These are phyloP conservation scores for Penicillium sp. DNA, from an alignment of 2,329 filamentous ascomycete species.

Conservation along the genomic window DNA sequence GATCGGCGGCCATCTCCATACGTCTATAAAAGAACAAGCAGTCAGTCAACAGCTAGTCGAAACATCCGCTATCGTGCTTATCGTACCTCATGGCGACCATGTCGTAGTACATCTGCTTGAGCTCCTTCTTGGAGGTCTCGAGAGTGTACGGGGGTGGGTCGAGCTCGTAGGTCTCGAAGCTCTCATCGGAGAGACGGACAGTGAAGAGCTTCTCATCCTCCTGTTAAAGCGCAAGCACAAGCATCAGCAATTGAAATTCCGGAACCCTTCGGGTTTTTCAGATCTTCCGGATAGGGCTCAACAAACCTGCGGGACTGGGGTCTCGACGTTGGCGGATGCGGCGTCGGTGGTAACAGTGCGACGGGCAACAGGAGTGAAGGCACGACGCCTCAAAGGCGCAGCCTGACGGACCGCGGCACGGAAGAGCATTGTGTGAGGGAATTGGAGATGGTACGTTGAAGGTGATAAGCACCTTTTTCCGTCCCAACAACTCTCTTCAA, in stretches of 20 bases:
- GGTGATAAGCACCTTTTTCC: constrained; percentile 12
- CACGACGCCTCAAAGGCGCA: constrained; percentile 56
- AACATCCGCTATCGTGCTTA: not conserved
- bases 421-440: constrained; percentile 63
- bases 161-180: constrained; percentile 98
- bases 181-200: constrained; percentile 92
- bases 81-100: constrained; percentile 91
- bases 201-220: constrained; percentile 92
- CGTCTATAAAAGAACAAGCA: constrained; percentile 60
- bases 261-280: constrained; percentile 37
- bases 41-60: constrained; percentile 2
- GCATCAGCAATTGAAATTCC: constrained; percentile 24
- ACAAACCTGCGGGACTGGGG: constrained; percentile 64
- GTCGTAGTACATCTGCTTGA: constrained; percentile 98
- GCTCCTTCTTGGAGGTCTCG: constrained; percentile 91
- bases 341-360: constrained; percentile 93
- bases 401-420: constrained; percentile 64
- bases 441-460: constrained; percentile 30
- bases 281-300: constrained; percentile 39
- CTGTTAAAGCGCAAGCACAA: constrained; percentile 48
- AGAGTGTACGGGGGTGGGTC: constrained; percentile 93
- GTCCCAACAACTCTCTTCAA: constrained; percentile 19
- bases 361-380: constrained; percentile 52
- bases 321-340: constrained; percentile 84
- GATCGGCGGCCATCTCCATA: constrained; percentile 99